phyloP scores from a whole-genome alignment of 495 filamentous ascomycete genomes.

The Xylaria venustula region DNA sequence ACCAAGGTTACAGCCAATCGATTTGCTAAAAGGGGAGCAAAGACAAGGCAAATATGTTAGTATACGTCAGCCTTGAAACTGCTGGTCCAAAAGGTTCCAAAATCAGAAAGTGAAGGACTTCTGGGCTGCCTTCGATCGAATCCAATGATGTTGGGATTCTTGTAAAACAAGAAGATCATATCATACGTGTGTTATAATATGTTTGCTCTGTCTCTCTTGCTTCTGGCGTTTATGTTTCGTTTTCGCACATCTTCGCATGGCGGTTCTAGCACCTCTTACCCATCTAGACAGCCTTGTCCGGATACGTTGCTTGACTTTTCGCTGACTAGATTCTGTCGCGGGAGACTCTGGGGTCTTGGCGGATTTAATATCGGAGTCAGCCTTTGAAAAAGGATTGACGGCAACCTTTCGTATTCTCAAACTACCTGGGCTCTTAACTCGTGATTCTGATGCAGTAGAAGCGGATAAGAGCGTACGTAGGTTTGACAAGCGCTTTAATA shows the following conservation, averaged over 20 bases:
- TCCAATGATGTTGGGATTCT: conserved; percentile 26
- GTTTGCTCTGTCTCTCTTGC: not conserved
- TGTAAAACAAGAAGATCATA: conserved; percentile 12
- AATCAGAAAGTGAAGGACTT: conserved; percentile 22
- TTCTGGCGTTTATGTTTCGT: conserved; percentile 10
- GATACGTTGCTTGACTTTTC: conserved; percentile 18
- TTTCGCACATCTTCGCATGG: conserved; percentile 23
- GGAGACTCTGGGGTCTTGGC: not conserved
- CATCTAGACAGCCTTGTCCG: conserved; percentile 24
- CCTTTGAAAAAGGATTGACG: not conserved
- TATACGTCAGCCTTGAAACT: conserved; percentile 17
- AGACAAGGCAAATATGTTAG: conserved; percentile 20
- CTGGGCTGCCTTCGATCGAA: conserved; percentile 21
- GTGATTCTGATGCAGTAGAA: not conserved
- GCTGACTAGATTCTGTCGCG: not conserved
- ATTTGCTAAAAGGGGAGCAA: conserved; percentile 23
- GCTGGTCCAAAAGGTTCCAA: conserved; percentile 29
- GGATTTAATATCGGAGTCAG: conserved; percentile 9
- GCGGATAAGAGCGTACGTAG: conserved; percentile 21
- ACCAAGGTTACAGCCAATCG: conserved; percentile 30
- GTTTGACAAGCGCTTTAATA: conserved; percentile 26
- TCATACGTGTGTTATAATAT: conserved; percentile 5
- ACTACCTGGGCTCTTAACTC: not conserved
- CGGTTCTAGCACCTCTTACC: conserved; percentile 25
- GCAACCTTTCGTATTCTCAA: not conserved